Evolutionary conservation across 495 filamentous ascomycete species (phyloP), one percentile per base, ranked within the genome.

Genomic region (Xylaria telfairii): DNA sequence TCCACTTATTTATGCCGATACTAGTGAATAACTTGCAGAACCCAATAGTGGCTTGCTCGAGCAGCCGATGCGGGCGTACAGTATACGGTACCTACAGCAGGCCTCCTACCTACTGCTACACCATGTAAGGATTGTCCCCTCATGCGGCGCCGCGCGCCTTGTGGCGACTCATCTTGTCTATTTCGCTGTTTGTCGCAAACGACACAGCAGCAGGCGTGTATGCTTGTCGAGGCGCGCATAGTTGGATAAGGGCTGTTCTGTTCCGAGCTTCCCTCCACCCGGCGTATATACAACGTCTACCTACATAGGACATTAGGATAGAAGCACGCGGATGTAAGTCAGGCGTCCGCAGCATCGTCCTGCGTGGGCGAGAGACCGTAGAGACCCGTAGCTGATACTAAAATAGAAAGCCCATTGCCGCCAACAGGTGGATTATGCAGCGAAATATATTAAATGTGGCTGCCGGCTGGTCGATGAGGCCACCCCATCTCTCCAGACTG

Each of bases 21-120:
- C 69, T 71, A 61, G 49, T 65, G 63, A 67, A 67, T 67, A 62
- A 57, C 67, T 61, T 69, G 67, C 67, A 69, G 56, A 63, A 69
- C 28, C 59, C 42, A 63, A 44, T 49, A 26, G 41, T 34, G 39
- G 66, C 47, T 44, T 44, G 41, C 34, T 60, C 53, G 26, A 60
- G 13, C 66, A 61, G 56, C 53, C 46, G 26, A 51, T 34, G 44
- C 62, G 46, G 46, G 42, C 39, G 53, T 53, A 66, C 47, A 42
- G 64, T 53, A 65, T 65, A 66, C 64, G 64, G 64, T 66, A 66
- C 42, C 64, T 66, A 53, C 64, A 41, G 63, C 19, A 34, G 19
- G 46, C 42, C 13, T 66, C 10, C 49, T 3, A n/a, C n/a, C n/a
- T n/a, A n/a, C n/a, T n/a, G n/a, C n/a, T n/a, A n/a, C n/a, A n/a